These are phyloP conservation scores for Escallonia rubra DNA, from an alignment of 129 eudicot species.

Conservation along the genomic window DNA sequence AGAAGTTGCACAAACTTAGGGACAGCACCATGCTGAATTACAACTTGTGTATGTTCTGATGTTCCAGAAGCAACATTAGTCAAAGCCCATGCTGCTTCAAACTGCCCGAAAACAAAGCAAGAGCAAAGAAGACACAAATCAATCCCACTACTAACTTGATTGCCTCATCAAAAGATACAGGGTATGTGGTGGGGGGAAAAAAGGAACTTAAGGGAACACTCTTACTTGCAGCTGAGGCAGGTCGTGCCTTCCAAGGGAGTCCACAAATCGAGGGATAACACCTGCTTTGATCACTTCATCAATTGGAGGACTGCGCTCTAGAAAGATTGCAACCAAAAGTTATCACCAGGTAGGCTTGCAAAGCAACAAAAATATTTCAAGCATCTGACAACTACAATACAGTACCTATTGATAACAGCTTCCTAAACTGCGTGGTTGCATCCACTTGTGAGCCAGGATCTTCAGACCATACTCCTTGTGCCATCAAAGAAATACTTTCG, in stretches of 20 bases:
- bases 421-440: constrained; percentile 69
- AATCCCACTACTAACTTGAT: background rate
- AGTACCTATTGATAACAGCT: constrained; percentile 64
- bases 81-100: constrained; percentile 79
- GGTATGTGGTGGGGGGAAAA: background rate
- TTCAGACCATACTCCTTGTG: constrained; percentile 63
- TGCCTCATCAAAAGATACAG: background rate
- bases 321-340: background rate
- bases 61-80: constrained; percentile 76
- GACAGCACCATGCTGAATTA: constrained; percentile 66
- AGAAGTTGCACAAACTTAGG: constrained; percentile 62
- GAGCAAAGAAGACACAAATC: background rate
- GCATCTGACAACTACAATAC: background rate
- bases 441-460: constrained; percentile 55
- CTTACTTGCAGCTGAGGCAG: constrained; percentile 57
- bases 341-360: background rate
- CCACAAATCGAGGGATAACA: constrained; percentile 55
- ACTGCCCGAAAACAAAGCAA: constrained; percentile 23
- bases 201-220: background rate
- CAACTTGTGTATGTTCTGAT: constrained; percentile 62
- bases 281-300: constrained; percentile 63
- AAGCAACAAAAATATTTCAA: background rate
- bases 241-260: constrained; percentile 53
- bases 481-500: constrained; percentile 61
- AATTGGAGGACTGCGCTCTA: constrained; percentile 64